Conservation (phyloP, 371 early-diverging fungal species). For the Basidiobolus meristosporus region DNA sequence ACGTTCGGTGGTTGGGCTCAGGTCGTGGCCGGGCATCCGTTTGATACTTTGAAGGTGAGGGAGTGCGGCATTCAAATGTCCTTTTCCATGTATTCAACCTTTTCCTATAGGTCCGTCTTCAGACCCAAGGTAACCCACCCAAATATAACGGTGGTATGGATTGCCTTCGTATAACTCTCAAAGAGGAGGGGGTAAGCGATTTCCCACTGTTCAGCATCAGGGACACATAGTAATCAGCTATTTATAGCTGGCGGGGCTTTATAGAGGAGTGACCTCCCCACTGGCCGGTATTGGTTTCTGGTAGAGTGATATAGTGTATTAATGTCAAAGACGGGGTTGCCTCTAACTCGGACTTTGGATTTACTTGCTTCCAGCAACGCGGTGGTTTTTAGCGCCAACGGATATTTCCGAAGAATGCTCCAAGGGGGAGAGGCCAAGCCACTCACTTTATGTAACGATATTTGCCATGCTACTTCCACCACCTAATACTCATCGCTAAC, state of each 20-base stretch:
- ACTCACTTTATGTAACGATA: constrained; percentile 19
- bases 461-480: not conserved
- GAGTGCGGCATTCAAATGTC: not conserved
- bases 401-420: constrained; percentile 42
- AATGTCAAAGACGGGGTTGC: constrained; percentile 10
- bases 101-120: constrained; percentile 39
- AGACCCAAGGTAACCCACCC: constrained; percentile 43
- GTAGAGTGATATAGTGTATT: constrained; percentile 9
- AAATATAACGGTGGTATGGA: constrained; percentile 51
- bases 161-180: constrained; percentile 42
- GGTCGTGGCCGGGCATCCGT: constrained; percentile 60
- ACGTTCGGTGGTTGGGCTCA: constrained; percentile 80
- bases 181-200: constrained; percentile 45
- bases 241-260: constrained; percentile 41
- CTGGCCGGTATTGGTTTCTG: constrained; percentile 75
- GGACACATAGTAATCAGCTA: no score
- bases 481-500: not conserved
- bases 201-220: not conserved
- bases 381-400: constrained; percentile 67
- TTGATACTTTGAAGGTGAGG: constrained; percentile 51
- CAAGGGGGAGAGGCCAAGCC: constrained; percentile 20
- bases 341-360: no score
- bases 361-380: no score
- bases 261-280: constrained; percentile 69
- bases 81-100: no score